Percentiles rank a stretch among this genome's conserved stretches.
phyloP scores from a whole-genome alignment of 148 eudicot genomes.

The Nyssa sinensis region DNA sequence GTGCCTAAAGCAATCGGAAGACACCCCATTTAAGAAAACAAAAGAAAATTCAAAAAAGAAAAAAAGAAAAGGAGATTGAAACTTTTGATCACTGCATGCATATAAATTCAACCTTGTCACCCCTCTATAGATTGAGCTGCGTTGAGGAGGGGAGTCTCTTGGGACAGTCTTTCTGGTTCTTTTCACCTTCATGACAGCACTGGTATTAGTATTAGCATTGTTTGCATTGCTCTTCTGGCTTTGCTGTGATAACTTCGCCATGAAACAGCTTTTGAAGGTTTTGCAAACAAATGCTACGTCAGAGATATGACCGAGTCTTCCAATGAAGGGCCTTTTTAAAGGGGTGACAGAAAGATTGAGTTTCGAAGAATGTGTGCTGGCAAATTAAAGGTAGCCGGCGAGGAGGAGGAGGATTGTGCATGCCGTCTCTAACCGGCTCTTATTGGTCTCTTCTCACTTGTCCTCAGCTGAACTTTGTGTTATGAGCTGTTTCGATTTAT shows the following conservation, averaged over 20 bases:
- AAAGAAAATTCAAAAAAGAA: not conserved
- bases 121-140: conserved; percentile 76
- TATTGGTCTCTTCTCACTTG: conserved; percentile 11
- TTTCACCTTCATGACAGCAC: conserved; percentile 32
- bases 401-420: not conserved
- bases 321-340: conserved; percentile 18
- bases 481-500: not conserved
- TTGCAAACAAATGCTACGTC: not conserved
- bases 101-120: conserved; percentile 63
- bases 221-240: conserved; percentile 19
- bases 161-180: conserved; percentile 55
- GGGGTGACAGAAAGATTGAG: not conserved
- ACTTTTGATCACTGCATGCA: not conserved
- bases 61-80: not conserved
- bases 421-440: conserved; percentile 15
- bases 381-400: not conserved
- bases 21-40: not conserved
- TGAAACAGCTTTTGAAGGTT: no score
- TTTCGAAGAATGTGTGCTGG: conserved; percentile 3
- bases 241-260: conserved; percentile 37
- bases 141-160: conserved; percentile 66
- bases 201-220: conserved; percentile 10
- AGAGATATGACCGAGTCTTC: conserved; percentile 24
- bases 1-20: conserved; percentile 43
- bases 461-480: conserved; percentile 6